phyloP scores from a whole-genome alignment of 2,329 filamentous ascomycete genomes.

The Aspergillus luchuensis region DNA sequence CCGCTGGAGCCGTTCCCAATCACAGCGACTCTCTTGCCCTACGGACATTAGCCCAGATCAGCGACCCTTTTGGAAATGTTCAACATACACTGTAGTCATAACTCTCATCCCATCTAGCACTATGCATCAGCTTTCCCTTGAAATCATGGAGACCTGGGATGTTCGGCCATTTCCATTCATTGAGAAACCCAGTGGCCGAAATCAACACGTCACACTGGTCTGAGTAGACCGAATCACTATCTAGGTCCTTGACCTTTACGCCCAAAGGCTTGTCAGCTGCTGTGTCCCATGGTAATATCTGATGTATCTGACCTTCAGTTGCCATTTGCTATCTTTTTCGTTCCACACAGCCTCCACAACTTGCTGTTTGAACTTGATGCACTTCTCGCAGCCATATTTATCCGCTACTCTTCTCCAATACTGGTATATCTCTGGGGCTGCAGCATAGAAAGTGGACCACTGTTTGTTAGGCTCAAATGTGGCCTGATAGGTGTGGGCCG shows the following conservation, averaged over 20 bases:
- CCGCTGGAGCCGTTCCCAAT: conserved; percentile 45
- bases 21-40: conserved; percentile 40
- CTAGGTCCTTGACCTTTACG: conserved; percentile 27
- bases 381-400: conserved; percentile 50
- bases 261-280: not conserved
- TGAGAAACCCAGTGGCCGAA: conserved; percentile 44
- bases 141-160: conserved; percentile 52
- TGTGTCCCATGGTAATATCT: too few relatives aligned
- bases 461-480: conserved; percentile 52
- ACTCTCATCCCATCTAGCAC: conserved; percentile 45
- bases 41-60: not conserved
- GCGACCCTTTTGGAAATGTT: not conserved
- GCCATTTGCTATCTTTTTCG: conserved; percentile 35
- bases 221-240: conserved; percentile 20
- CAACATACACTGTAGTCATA: conserved; percentile 37
- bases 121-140: conserved; percentile 49
- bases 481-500: conserved; percentile 53
- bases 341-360: conserved; percentile 50
- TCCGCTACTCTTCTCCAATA: conserved; percentile 51
- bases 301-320: conserved; percentile 25
- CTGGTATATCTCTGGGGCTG: conserved; percentile 51
- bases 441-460: conserved; percentile 54
- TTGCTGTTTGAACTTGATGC: conserved; percentile 51
- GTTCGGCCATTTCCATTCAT: conserved; percentile 49
- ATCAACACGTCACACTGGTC: conserved; percentile 40